Percentiles rank a stretch among this genome's conserved stretches.
phyloP scores from a whole-genome alignment of 352 stramenopile species.

The Phytophthora citricola region DNA sequence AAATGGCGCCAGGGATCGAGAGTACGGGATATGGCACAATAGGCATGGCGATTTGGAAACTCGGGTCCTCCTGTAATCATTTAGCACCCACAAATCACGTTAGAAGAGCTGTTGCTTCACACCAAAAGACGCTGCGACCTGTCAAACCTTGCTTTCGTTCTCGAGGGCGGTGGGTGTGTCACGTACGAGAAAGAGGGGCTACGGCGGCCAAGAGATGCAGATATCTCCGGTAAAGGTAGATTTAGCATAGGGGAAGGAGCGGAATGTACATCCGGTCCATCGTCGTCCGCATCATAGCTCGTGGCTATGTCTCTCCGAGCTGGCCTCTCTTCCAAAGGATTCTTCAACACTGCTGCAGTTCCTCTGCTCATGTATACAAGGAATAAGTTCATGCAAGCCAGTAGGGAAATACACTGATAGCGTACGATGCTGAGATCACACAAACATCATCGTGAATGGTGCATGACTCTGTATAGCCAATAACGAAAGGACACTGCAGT shows the following conservation, averaged over 20 bases:
- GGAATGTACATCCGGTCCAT: slow-evolving; percentile 38
- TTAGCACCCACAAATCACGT: slow-evolving; percentile 2
- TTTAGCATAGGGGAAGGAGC: slow-evolving; percentile 47
- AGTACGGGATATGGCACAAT: slow-evolving; percentile 98
- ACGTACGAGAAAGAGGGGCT: slow-evolving; percentile 57
- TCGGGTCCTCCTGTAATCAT: slow-evolving; percentile 43
- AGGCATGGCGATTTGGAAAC: slow-evolving; percentile 87
- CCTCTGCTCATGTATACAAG: slow-evolving; percentile 43
- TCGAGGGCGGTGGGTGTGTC: slow-evolving; percentile 25
- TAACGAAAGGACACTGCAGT: slow-evolving; percentile 96
- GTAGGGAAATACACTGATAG: slow-evolving; percentile 3
- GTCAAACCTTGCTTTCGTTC: slow-evolving; percentile 41
- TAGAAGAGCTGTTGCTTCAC: background rate
- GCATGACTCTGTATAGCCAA: slow-evolving; percentile 96
- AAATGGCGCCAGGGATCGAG: slow-evolving; percentile 95
- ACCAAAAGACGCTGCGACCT: background rate
- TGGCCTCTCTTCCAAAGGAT: slow-evolving; percentile 52
- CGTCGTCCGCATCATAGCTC: slow-evolving; percentile 56
- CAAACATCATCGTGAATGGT: slow-evolving; percentile 98
- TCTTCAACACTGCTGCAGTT: slow-evolving; percentile 83
- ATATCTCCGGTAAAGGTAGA: slow-evolving; percentile 38
- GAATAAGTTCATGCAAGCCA: background rate
- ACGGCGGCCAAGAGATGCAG: slow-evolving; percentile 45
- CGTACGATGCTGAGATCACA: slow-evolving; percentile 96
- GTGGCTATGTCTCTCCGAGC: slow-evolving; percentile 37